Evolutionary conservation across 495 filamentous ascomycete genomes (phyloP).

Genomic region (Penicillium tannophilum): DNA sequence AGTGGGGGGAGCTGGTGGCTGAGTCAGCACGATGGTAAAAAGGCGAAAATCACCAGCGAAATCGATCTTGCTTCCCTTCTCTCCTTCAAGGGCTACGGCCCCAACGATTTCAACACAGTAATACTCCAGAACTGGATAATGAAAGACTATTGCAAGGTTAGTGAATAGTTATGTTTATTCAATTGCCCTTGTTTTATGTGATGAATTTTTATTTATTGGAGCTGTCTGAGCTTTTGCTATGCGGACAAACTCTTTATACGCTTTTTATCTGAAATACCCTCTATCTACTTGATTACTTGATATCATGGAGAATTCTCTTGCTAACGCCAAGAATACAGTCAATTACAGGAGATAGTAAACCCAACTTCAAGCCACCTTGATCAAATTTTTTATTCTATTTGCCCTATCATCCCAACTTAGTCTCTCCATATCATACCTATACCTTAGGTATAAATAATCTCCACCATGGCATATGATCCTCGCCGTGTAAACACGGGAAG

Average conservation of each 20-base stretch:
- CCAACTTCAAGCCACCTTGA: slow-evolving; percentile 44
- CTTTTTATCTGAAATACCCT: slow-evolving; percentile 41
- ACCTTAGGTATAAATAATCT: slow-evolving; percentile 11
- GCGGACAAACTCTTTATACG: slow-evolving; percentile 55
- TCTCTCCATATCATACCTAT: slow-evolving; percentile 12
- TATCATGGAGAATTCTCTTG: slow-evolving; percentile 11
- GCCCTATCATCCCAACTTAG: slow-evolving; percentile 15
- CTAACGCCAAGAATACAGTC: slow-evolving; percentile 32
- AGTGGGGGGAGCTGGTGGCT: slow-evolving; percentile 15
- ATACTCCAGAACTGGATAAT: slow-evolving; percentile 28
- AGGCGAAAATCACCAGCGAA: slow-evolving; percentile 14
- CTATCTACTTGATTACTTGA: slow-evolving; percentile 4
- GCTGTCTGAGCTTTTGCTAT: slow-evolving; percentile 82
- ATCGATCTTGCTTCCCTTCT: slow-evolving; percentile 24
- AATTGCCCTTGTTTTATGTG: slow-evolving; percentile 35
- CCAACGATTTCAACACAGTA: slow-evolving; percentile 18
- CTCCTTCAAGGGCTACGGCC: slow-evolving; percentile 42
- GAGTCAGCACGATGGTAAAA: slow-evolving; percentile 34
- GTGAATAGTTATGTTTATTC: neutral
- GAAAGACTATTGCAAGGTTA: slow-evolving; percentile 42
- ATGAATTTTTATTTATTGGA: slow-evolving; percentile 84
- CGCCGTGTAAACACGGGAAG: slow-evolving; percentile 51
- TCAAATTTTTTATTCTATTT: slow-evolving; percentile 13
- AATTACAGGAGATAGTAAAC: slow-evolving; percentile 43
- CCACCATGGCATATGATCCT: slow-evolving; percentile 59